These are phyloP conservation scores for Lepiota brunneoincarnata DNA, from an alignment of 768 basidiomycete genomes.

Conservation along the genomic window DNA sequence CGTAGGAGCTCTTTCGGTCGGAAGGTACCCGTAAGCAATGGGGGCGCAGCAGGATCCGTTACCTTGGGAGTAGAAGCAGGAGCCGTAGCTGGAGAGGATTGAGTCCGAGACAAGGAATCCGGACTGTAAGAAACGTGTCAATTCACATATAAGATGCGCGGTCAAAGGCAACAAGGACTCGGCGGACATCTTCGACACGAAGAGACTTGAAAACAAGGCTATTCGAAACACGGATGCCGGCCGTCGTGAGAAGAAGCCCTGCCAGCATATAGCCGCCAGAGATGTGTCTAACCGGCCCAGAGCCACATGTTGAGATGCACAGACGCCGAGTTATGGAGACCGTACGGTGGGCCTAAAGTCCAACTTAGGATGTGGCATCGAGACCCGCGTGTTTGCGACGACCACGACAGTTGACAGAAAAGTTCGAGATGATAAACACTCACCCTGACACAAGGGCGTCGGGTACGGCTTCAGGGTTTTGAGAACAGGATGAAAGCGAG, in stretches of 20 bases:
- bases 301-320: not conserved
- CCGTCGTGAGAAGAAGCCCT: not conserved
- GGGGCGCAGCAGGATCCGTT: constrained; percentile 26
- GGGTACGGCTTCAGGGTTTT: not conserved
- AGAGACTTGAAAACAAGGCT: not conserved
- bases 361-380: not conserved
- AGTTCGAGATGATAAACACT: constrained; percentile 3
- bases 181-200: not conserved
- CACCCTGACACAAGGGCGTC: constrained; percentile 6
- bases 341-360: not conserved
- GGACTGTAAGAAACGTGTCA: constrained; percentile 5
- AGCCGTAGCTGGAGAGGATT: not conserved
- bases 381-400: constrained; percentile 1
- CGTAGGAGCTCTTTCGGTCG: constrained; percentile 42
- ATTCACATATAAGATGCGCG: not conserved
- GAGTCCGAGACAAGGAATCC: not conserved
- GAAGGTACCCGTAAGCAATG: constrained; percentile 51
- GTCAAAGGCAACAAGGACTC: constrained; percentile 1
- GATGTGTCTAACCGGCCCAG: not conserved
- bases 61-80: not conserved
- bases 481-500: constrained; percentile 1
- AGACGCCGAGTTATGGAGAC: not conserved
- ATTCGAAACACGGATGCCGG: not conserved
- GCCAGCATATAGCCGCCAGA: constrained; percentile 1
- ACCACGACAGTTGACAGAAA: not conserved